Conservation (phyloP, 345 rosid genomes). For the Eucalyptus virginea region DNA sequence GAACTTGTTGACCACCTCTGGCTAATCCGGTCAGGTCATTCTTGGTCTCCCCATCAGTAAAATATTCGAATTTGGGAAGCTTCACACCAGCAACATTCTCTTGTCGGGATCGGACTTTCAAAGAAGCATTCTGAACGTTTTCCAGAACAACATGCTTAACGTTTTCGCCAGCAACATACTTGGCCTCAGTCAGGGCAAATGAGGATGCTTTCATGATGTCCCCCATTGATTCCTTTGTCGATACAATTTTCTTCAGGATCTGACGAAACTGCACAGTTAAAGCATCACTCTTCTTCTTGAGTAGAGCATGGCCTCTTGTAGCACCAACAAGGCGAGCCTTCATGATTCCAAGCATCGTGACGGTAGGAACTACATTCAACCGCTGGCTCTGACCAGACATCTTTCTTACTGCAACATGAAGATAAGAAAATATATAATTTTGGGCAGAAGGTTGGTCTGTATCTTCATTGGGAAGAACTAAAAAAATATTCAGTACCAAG, state of each 20-base stretch:
- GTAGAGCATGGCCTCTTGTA: slow-evolving; percentile 91
- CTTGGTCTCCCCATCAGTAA: slow-evolving; percentile 77
- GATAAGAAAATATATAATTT: background rate
- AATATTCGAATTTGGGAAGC: slow-evolving; percentile 80
- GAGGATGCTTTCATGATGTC: slow-evolving; percentile 83
- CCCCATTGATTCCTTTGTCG: slow-evolving; percentile 85
- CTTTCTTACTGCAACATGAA: slow-evolving; percentile 1
- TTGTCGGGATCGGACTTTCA: slow-evolving; percentile 69
- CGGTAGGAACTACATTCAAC: slow-evolving; percentile 85
- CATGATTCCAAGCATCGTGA: slow-evolving; percentile 66
- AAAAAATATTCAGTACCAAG: background rate
- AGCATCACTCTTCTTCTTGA: slow-evolving; percentile 98
- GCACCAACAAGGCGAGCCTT: slow-evolving; percentile 88
- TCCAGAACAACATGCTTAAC: slow-evolving; percentile 74
- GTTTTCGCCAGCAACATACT: slow-evolving; percentile 87
- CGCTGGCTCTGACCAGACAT: slow-evolving; percentile 81
- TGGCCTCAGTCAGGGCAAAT: slow-evolving; percentile 68
- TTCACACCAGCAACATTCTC: slow-evolving; percentile 91
- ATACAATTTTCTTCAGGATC: slow-evolving; percentile 71
- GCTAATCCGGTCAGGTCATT: slow-evolving; percentile 89
- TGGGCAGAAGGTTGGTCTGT: background rate
- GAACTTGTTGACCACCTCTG: slow-evolving; percentile 92
- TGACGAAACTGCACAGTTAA: slow-evolving; percentile 81
- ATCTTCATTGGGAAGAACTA: background rate
- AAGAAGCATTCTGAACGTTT: slow-evolving; percentile 70